phyloP scores from a whole-genome alignment of 2,329 filamentous ascomycete genomes.

The Aspergillus viridinutans region DNA sequence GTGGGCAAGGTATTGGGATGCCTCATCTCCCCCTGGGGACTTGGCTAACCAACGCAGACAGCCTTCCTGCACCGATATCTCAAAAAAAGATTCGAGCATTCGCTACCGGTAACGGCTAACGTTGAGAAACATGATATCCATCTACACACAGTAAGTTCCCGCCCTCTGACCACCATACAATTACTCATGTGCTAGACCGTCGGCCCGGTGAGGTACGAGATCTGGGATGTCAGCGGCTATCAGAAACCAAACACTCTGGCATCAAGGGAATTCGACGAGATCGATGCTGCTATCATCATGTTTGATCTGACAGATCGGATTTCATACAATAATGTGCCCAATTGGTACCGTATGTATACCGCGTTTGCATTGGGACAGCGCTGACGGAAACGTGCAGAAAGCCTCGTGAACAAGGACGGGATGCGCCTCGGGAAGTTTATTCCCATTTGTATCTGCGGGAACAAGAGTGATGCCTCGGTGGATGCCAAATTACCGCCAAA shows the following conservation, averaged over 20 bases:
- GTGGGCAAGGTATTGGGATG: neutral
- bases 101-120: neutral
- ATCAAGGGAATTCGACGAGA: neutral
- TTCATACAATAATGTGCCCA: neutral
- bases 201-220: neutral
- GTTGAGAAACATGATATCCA: neutral
- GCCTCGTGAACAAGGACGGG: neutral
- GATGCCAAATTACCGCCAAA: neutral
- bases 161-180: neutral
- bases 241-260: neutral
- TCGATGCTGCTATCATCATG: neutral
- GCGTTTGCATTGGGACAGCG: neutral
- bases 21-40: neutral
- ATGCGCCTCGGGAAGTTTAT: neutral
- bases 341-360: neutral
- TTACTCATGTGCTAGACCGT: neutral
- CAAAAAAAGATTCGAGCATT: neutral
- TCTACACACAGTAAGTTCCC: neutral
- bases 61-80: neutral
- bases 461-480: neutral
- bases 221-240: neutral
- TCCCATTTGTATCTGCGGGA: neutral
- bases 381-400: neutral
- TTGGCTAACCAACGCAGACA: neutral
- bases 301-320: neutral